Base-by-base conservation (phyloP, 1,139 yeast species). In the Pichia sp. region DNA sequence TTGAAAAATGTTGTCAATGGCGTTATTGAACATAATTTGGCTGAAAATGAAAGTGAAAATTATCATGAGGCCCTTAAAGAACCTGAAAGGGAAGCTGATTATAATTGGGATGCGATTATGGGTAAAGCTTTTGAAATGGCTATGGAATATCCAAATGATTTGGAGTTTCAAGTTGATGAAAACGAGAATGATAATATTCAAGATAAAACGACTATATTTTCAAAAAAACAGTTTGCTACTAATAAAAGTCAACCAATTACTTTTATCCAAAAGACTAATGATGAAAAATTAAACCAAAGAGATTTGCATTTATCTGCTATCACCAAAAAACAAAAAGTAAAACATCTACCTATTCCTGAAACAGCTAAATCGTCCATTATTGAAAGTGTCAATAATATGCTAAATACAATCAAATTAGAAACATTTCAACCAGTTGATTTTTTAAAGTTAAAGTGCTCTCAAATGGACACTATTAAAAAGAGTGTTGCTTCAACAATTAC, bases 121-220 rank as follows among this genome's bases (percentile, higher is more conserved):
- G 83, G 78, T 50, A 80, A 79, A 61, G 89, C 88, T 0, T 70
- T 80, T 62, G 73, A 74, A 37, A 71, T 80, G 81, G 89, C 89
- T 0, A 69, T 77, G 71, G 80, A 76, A 49, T 74, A 76, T 48
- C 83, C 84, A 6, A 74, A 70, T 26, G 76, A 74, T 22, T 66
- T 78, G 31, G 59, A 78, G 33, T 69, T 74, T 24, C 37, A 36
- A 11, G 96, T 91, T 30, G 98, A 96, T 27, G 83, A 73, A 10
- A 62, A 26, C 5, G 11, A 28, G 9, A 28, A 16, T 9, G 23
- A 29, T 13, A 29, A 19, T 13, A 19, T 19, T 19, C 7, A 10
- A 9, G n/a, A n/a, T n/a, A n/a, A n/a, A n/a, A n/a, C n/a, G n/a
- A n/a, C n/a, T n/a, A n/a, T n/a, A n/a, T n/a, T n/a, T n/a, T n/a